A percentile compares a stretch with the other conserved stretches of the same genome.
Conservation (phyloP, 305 asterid genomes). For the Euphrasia arctica region DNA sequence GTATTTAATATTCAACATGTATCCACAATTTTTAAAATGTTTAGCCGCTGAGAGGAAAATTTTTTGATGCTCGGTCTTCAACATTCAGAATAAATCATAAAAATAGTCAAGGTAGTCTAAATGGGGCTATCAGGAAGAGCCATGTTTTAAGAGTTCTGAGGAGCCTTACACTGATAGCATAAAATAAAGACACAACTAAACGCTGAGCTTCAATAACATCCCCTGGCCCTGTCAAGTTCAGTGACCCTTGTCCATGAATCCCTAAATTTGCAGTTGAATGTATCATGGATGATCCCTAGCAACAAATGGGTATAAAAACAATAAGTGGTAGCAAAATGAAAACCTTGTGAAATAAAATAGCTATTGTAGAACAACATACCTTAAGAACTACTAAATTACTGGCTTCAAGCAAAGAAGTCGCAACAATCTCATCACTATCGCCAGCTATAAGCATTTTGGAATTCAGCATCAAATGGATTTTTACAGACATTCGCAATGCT, state of each 20-base stretch:
- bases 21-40: constrained; percentile 3
- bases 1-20: constrained; percentile 5
- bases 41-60: background rate
- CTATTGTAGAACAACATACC: constrained; percentile 40
- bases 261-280: constrained; percentile 89
- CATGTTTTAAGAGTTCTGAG: constrained; percentile 21
- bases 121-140: constrained; percentile 24
- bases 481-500: constrained; percentile 89
- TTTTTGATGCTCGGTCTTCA: background rate
- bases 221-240: constrained; percentile 89
- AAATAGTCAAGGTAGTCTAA: constrained; percentile 16
- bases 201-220: constrained; percentile 89
- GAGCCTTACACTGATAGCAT: constrained; percentile 72
- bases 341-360: constrained; percentile 19
- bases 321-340: constrained; percentile 17
- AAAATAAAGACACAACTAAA: constrained; percentile 83
- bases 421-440: constrained; percentile 65
- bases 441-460: constrained; percentile 76
- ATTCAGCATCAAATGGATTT: constrained; percentile 86
- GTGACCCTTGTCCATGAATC: constrained; percentile 89
- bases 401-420: constrained; percentile 86
- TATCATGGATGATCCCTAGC: constrained; percentile 82
- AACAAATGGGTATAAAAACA: constrained; percentile 21
- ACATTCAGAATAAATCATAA: background rate
- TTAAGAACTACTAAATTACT: constrained; percentile 91